These are phyloP conservation scores for Conticribra guillardii DNA, from an alignment of 108 stramenopile species.

Conservation along the genomic window DNA sequence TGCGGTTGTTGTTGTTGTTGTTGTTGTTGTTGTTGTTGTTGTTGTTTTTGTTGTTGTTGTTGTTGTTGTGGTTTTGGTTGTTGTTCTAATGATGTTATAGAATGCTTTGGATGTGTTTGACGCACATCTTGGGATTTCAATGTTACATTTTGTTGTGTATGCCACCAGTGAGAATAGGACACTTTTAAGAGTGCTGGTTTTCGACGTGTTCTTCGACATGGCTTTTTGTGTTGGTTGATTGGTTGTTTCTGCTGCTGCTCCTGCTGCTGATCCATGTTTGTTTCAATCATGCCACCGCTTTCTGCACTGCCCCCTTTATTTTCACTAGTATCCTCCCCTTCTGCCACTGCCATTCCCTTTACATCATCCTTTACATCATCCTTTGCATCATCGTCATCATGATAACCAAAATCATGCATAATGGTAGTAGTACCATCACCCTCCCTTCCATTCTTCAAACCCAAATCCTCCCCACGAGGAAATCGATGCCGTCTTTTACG, in stretches of 20 bases:
- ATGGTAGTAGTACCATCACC: no score
- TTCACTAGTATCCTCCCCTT: not conserved
- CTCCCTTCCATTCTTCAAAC: no score
- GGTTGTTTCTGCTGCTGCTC: not conserved
- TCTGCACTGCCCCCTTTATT: not conserved
- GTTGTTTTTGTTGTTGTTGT: no score
- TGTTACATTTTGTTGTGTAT: slow-evolving; percentile 1
- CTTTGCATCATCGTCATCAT: slow-evolving; percentile 12
- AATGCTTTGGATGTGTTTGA: no score
- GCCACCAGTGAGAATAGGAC: slow-evolving; percentile 38
- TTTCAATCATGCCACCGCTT: not conserved
- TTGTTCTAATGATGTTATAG: no score
- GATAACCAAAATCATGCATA: not conserved
- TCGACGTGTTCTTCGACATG: slow-evolving; percentile 44
- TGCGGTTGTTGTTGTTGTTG: not conserved
- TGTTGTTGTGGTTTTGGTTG: no score
- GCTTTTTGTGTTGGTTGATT: slow-evolving; percentile 7
- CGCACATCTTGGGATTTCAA: not conserved
- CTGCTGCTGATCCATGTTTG: not conserved
- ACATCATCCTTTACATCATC: not conserved
- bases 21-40: no score
- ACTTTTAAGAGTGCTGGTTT: slow-evolving; percentile 40
- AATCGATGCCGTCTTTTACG: slow-evolving; percentile 62
- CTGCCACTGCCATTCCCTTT: not conserved
- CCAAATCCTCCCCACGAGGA: slow-evolving; percentile 48